Conservation (phyloP, 768 basidiomycete species). For the Kwoniella bestiolae region DNA sequence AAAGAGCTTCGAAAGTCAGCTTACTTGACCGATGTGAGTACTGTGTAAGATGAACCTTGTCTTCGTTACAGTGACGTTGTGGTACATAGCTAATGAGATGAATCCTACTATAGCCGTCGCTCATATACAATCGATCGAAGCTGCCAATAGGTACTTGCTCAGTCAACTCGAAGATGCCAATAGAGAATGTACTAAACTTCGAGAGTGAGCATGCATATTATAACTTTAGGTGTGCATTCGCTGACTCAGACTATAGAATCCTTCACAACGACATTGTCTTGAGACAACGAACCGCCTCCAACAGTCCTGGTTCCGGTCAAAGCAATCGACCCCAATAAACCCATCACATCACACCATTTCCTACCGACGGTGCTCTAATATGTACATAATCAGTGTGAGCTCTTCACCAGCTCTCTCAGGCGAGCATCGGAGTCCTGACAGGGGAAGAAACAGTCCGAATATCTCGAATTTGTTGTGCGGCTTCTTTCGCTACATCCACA, state of each 20-base stretch:
- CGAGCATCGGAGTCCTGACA: background rate
- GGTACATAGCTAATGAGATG: background rate
- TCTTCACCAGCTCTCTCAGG: background rate
- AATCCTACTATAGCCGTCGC: conserved; percentile 70
- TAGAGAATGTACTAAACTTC: conserved; percentile 25
- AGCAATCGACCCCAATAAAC: conserved; percentile 6
- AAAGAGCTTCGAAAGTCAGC: conserved; percentile 90
- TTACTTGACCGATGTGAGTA: conserved; percentile 79
- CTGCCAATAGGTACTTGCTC: conserved; percentile 36
- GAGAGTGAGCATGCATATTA: conserved; percentile 31
- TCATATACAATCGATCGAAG: conserved; percentile 83
- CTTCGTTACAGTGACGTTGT: background rate
- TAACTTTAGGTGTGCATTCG: too few species aligned
- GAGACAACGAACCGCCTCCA: conserved; percentile 15
- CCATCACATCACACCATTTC: background rate
- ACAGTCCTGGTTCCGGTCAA: conserved; percentile 8
- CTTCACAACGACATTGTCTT: conserved; percentile 17
- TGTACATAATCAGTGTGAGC: background rate
- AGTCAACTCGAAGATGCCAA: conserved; percentile 14
- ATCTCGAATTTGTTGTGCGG: too few species aligned
- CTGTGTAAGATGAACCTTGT: background rate
- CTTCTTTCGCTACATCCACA: too few species aligned
- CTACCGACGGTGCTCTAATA: background rate
- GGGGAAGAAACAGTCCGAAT: background rate
- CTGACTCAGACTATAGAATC: conserved; percentile 1